phyloP scores from a whole-genome alignment of 345 rosid species.

The Moringa oleifera region DNA sequence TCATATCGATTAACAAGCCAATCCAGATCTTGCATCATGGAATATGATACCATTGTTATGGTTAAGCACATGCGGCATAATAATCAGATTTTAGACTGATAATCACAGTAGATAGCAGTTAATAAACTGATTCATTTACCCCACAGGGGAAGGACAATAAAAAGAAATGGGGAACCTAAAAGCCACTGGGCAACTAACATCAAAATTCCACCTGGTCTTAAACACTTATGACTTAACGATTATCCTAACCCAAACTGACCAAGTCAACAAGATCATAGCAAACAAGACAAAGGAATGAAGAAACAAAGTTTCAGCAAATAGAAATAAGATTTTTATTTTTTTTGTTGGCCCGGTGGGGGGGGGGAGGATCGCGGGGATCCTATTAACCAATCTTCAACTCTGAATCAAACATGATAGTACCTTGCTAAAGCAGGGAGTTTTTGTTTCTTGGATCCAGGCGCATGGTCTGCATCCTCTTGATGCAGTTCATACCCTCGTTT shows the following conservation, averaged over 20 bases:
- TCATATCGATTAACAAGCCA: too few relatives aligned
- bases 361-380: not conserved
- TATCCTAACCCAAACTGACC: not conserved
- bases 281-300: not conserved
- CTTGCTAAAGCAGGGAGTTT: conserved; percentile 84
- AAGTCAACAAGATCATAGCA: not conserved
- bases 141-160: not conserved
- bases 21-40: too few relatives aligned
- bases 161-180: not conserved
- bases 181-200: too few relatives aligned
- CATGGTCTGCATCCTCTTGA: conserved; percentile 41
- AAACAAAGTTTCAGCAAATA: not conserved
- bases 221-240: too few relatives aligned
- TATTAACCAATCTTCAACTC: not conserved
- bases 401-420: conserved; percentile 29
- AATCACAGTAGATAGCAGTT: too few relatives aligned
- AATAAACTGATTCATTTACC: too few relatives aligned
- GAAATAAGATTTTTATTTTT: not conserved
- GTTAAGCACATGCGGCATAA: too few relatives aligned
- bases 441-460: conserved; percentile 60
- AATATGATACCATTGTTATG: too few relatives aligned
- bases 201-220: too few relatives aligned
- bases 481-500: conserved; percentile 54
- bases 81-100: too few relatives aligned
- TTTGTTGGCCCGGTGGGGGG: too few relatives aligned